phyloP scores from a whole-genome alignment of 2,329 filamentous ascomycete species.

The Neofusicoccum cordaticola region DNA sequence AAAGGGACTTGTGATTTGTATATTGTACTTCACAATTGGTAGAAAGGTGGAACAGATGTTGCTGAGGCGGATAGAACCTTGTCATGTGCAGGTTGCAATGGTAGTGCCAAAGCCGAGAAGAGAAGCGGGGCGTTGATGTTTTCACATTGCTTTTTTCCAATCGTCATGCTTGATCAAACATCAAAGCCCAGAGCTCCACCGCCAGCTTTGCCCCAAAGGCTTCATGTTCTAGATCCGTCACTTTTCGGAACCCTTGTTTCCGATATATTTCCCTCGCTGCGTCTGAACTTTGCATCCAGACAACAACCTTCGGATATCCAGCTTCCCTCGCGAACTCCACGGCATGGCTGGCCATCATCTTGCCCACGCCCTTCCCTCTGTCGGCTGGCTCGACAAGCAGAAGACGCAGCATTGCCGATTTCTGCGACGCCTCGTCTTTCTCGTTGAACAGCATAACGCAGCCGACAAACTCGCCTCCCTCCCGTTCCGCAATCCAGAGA shows the following conservation, averaged over 20 bases:
- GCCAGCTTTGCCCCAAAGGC: not conserved
- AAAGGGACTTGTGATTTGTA: too few relatives aligned
- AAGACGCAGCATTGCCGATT: not conserved
- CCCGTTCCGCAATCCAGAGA: not conserved
- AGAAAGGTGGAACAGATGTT: too few relatives aligned
- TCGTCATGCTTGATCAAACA: not conserved
- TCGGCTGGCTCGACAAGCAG: not conserved
- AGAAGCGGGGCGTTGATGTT: too few relatives aligned
- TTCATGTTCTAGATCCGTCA: not conserved
- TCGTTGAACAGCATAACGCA: slow-evolving; percentile 2
- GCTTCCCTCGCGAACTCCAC: not conserved
- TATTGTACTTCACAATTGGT: too few relatives aligned
- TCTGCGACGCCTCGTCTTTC: not conserved
- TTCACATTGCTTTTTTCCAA: too few relatives aligned
- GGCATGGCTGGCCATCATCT: not conserved
- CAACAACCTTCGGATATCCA: not conserved
- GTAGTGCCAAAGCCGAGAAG: too few relatives aligned
- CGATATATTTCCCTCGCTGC: not conserved
- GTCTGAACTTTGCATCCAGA: not conserved
- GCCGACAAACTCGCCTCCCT: not conserved
- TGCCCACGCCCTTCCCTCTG: not conserved
- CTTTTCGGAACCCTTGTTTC: not conserved
- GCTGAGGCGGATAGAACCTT: too few relatives aligned
- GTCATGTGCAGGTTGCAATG: too few relatives aligned
- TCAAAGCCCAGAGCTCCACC: not conserved